Percentiles rank a stretch among this genome's conserved stretches.
These are phyloP conservation scores for Moringa oleifera DNA, from an alignment of 345 rosid genomes.

Conservation along the genomic window DNA sequence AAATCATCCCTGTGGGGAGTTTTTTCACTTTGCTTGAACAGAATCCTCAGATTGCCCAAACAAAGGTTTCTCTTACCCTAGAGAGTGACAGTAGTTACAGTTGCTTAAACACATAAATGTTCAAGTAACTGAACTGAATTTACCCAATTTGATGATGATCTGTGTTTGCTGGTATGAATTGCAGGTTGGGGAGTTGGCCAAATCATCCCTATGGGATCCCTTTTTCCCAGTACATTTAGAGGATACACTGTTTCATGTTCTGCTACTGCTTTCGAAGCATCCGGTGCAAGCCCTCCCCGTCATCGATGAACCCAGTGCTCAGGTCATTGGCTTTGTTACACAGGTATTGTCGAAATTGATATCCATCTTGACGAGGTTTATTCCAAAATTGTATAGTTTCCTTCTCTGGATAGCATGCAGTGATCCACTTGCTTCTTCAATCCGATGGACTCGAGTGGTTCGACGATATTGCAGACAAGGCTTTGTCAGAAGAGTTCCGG, in stretches of 20 bases:
- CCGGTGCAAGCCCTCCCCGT: slow-evolving; percentile 33
- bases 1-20: slow-evolving; percentile 37
- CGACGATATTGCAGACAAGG: slow-evolving; percentile 33
- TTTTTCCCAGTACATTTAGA: slow-evolving; percentile 34
- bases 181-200: slow-evolving; percentile 40
- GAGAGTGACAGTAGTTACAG: no score
- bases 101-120: neutral
- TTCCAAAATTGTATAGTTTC: no score
- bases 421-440: slow-evolving; percentile 32
- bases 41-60: slow-evolving; percentile 24
- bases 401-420: slow-evolving; percentile 25
- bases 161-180: neutral
- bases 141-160: no score
- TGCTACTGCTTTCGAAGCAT: slow-evolving; percentile 39
- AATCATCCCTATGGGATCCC: slow-evolving; percentile 38
- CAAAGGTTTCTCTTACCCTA: slow-evolving; percentile 23
- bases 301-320: slow-evolving; percentile 11
- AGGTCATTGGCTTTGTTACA: slow-evolving; percentile 28
- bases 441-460: slow-evolving; percentile 46
- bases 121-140: neutral
- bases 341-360: no score
- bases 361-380: no score
- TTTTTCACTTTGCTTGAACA: slow-evolving; percentile 30
- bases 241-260: slow-evolving; percentile 38
- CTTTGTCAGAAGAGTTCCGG: slow-evolving; percentile 28